A percentile compares a stretch with the other conserved stretches of the same genome.
Conservation (phyloP, 768 basidiomycete genomes). For the Kwoniella heveanensis region DNA sequence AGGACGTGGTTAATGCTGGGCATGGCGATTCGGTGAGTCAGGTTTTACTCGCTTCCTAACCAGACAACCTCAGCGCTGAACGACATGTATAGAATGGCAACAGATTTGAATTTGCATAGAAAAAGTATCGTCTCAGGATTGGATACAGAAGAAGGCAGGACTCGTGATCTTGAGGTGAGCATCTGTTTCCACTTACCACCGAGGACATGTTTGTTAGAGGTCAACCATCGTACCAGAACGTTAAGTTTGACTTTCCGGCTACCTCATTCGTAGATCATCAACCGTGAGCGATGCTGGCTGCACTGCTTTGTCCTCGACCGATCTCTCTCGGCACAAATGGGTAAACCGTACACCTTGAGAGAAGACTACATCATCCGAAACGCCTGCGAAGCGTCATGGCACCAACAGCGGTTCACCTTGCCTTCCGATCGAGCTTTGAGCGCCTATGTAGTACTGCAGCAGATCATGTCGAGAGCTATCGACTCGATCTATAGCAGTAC, state of each 20-base stretch:
- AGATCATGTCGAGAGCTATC: constrained; percentile 80
- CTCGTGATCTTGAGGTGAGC: constrained; percentile 63
- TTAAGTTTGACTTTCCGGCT: too few relatives aligned
- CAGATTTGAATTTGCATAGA: constrained; percentile 91
- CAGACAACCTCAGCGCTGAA: constrained; percentile 61
- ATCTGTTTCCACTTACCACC: too few relatives aligned
- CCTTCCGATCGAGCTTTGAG: constrained; percentile 71
- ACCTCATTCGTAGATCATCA: constrained; percentile 71
- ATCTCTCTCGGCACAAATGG: constrained; percentile 92
- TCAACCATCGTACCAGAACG: too few relatives aligned
- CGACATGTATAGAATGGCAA: constrained; percentile 79
- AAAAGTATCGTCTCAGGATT: constrained; percentile 69
- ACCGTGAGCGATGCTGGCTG: constrained; percentile 93
- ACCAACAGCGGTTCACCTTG: constrained; percentile 65
- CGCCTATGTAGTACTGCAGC: constrained; percentile 84
- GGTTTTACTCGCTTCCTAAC: neutral
- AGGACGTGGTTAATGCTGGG: constrained; percentile 87
- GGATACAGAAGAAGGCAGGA: constrained; percentile 76
- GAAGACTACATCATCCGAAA: constrained; percentile 93
- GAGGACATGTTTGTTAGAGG: too few relatives aligned
- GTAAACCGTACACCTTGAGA: constrained; percentile 86
- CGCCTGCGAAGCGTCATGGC: constrained; percentile 68
- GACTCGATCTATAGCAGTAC: constrained; percentile 83
- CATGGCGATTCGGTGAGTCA: constrained; percentile 70
- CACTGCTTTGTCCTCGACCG: constrained; percentile 86